Conservation (phyloP, 202 grass and related monocot genomes). For the Carex arenaria region DNA sequence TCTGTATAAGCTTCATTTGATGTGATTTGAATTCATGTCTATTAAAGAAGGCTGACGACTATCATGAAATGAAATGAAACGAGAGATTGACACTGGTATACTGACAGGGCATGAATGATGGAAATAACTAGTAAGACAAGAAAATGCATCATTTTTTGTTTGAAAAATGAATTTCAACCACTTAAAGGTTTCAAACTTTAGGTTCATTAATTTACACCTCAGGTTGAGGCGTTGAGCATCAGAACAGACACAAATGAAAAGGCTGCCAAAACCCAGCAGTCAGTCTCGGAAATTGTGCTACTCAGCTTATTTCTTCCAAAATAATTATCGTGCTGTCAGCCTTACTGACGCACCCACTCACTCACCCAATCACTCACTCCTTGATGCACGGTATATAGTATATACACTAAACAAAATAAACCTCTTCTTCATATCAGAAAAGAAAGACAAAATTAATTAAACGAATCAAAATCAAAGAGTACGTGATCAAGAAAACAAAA, state of each 20-base stretch:
- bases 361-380: constrained; percentile 8
- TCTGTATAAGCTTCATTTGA: neutral
- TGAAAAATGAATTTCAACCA: neutral
- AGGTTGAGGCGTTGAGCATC: neutral
- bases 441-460: neutral
- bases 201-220: neutral
- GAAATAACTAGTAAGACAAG: neutral
- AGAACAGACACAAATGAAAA: constrained; percentile 21
- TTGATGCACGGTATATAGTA: neutral
- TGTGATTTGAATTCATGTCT: neutral
- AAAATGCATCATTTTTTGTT: constrained; percentile 7
- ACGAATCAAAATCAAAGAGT: neutral
- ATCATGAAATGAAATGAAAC: neutral
- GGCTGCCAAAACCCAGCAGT: constrained; percentile 19
- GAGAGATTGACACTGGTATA: neutral
- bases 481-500: neutral
- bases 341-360: constrained; percentile 16
- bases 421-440: neutral
- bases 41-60: neutral
- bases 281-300: constrained; percentile 23
- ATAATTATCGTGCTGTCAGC: constrained; percentile 22
- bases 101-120: neutral
- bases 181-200: constrained; percentile 23
- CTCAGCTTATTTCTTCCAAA: constrained; percentile 14
- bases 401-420: neutral